These are phyloP conservation scores for Scleroderma citrinum DNA, from an alignment of 768 basidiomycete genomes.

Conservation along the genomic window DNA sequence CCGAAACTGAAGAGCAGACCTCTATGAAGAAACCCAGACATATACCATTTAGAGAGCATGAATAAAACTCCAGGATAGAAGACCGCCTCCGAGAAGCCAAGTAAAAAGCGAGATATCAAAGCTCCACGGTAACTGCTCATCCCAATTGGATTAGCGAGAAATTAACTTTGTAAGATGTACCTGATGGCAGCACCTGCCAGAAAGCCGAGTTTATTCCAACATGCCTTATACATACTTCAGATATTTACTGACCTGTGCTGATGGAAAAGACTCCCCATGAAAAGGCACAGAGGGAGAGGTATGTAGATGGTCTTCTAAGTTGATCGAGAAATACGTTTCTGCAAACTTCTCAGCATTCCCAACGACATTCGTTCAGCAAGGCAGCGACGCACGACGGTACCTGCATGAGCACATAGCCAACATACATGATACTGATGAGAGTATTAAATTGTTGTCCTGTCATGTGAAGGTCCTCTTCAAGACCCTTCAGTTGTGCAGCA, in stretches of 20 bases:
- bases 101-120: conserved; percentile 60
- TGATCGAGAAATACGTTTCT: too few relatives aligned
- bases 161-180: neutral
- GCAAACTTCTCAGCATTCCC: neutral
- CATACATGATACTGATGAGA: too few relatives aligned
- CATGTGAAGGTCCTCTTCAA: too few relatives aligned
- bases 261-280: too few relatives aligned
- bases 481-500: too few relatives aligned
- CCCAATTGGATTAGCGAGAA: neutral
- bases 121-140: conserved; percentile 46
- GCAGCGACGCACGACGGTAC: conserved; percentile 8
- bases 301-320: too few relatives aligned
- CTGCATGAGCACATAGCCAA: too few relatives aligned
- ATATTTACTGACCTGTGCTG: too few relatives aligned
- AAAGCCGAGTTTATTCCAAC: neutral
- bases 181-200: conserved; percentile 32
- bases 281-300: too few relatives aligned
- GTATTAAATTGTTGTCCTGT: too few relatives aligned
- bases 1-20: conserved; percentile 9
- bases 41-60: conserved; percentile 40
- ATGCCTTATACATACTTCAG: too few relatives aligned
- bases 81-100: conserved; percentile 59
- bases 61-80: conserved; percentile 64
- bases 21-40: too few relatives aligned
- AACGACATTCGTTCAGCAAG: neutral